phyloP scores from a whole-genome alignment of 1,284 basidiomycete species.

The Quambalaria eucalypti region DNA sequence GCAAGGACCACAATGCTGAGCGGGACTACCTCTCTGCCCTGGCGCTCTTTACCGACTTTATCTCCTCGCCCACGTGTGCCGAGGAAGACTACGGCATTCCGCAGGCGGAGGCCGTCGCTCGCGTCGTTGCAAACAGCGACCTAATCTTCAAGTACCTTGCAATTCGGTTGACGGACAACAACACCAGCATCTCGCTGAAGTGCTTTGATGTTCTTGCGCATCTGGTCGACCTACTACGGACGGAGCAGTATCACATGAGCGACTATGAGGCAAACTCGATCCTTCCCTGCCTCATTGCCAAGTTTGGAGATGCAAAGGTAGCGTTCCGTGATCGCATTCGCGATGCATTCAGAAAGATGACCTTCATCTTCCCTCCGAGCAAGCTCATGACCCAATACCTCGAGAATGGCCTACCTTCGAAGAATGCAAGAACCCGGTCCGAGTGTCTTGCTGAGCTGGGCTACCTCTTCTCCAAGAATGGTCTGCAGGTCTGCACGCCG shows the following conservation, averaged over 20 bases:
- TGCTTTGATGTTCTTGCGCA: conserved; percentile 80
- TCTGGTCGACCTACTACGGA: conserved; percentile 63
- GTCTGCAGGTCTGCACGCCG: conserved; percentile 65
- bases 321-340: conserved; percentile 49
- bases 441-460: conserved; percentile 74
- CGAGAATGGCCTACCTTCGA: conserved; percentile 63
- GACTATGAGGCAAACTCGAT: conserved; percentile 83
- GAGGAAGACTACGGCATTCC: conserved; percentile 58
- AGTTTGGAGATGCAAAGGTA: conserved; percentile 56
- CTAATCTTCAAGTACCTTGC: conserved; percentile 88
- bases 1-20: conserved; percentile 84
- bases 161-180: conserved; percentile 80
- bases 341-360: conserved; percentile 48
- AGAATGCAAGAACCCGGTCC: conserved; percentile 80
- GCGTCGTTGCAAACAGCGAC: conserved; percentile 84
- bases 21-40: conserved; percentile 81
- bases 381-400: conserved; percentile 63
- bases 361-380: conserved; percentile 65
- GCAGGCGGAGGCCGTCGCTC: conserved; percentile 56
- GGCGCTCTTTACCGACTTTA: conserved; percentile 66
- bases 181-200: conserved; percentile 79
- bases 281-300: conserved; percentile 79
- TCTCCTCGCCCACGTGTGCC: conserved; percentile 52
- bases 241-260: conserved; percentile 68
- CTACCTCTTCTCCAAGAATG: conserved; percentile 68